Evolutionary conservation across 2,329 filamentous ascomycete species (phyloP).

Genomic region (Apiospora aurea): DNA sequence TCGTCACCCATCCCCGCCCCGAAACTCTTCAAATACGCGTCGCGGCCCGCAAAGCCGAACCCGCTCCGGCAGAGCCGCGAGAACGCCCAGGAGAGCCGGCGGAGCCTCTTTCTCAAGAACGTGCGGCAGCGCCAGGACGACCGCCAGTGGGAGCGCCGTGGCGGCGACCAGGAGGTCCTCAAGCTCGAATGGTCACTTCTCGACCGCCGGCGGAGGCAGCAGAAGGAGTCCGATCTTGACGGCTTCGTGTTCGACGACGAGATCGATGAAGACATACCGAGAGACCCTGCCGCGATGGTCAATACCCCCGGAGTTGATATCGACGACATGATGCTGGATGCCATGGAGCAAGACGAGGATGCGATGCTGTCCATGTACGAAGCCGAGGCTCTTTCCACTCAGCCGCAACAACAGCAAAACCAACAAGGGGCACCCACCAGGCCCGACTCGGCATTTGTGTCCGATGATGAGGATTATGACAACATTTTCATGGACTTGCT

Average conservation of each 20-base stretch:
- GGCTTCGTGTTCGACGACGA: constrained; percentile 57
- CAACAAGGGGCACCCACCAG: constrained; percentile 31
- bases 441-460: constrained; percentile 47
- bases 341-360: constrained; percentile 62
- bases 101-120: constrained; percentile 73
- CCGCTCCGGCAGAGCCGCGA: constrained; percentile 68
- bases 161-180: constrained; percentile 67
- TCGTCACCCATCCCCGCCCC: constrained; percentile 45
- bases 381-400: constrained; percentile 30
- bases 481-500: constrained; percentile 71
- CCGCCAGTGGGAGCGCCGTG: constrained; percentile 64
- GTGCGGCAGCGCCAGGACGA: constrained; percentile 68
- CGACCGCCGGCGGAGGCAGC: constrained; percentile 46
- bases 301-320: constrained; percentile 36
- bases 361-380: constrained; percentile 60
- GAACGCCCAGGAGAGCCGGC: constrained; percentile 67
- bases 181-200: constrained; percentile 52
- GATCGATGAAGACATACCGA: constrained; percentile 53
- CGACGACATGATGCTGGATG: constrained; percentile 62
- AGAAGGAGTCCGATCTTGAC: constrained; percentile 48
- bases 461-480: constrained; percentile 68
- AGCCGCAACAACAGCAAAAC: constrained; percentile 20
- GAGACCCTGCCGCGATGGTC: constrained; percentile 23
- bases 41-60: constrained; percentile 66
- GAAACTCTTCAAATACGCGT: constrained; percentile 53